phyloP scores from a whole-genome alignment of 495 filamentous ascomycete species.

The Aspergillus asperescens region DNA sequence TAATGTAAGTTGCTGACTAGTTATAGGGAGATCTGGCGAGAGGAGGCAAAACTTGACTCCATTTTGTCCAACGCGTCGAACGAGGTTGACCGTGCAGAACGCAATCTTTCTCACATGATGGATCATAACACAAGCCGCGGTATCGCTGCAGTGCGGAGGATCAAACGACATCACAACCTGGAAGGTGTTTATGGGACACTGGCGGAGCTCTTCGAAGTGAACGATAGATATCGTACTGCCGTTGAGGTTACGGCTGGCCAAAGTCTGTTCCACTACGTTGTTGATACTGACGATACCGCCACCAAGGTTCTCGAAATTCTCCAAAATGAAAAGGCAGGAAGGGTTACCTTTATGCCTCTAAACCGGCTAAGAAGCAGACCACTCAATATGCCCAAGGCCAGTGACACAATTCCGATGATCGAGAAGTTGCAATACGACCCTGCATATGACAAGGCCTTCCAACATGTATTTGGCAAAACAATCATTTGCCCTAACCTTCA shows the following conservation, averaged over 20 bases:
- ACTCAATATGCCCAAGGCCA: constrained; percentile 73
- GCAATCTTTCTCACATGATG: constrained; percentile 76
- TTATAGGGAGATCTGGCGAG: constrained; percentile 67
- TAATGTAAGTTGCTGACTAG: constrained; percentile 9
- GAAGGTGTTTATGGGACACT: constrained; percentile 89
- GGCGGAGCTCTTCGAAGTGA: constrained; percentile 81
- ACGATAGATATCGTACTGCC: constrained; percentile 79
- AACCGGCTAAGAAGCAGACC: constrained; percentile 66
- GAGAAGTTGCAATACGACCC: constrained; percentile 77
- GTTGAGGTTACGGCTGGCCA: constrained; percentile 90
- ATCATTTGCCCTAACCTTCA: constrained; percentile 88
- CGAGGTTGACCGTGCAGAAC: constrained; percentile 72
- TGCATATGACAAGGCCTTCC: constrained; percentile 76
- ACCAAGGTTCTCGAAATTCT: constrained; percentile 74
- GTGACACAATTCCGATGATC: constrained; percentile 81
- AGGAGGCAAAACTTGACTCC: constrained; percentile 79
- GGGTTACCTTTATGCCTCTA: constrained; percentile 92
- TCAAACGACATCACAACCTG: constrained; percentile 71
- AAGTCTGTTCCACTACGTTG: constrained; percentile 93
- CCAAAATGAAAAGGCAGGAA: constrained; percentile 72
- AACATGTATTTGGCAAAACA: constrained; percentile 91
- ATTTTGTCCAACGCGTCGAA: constrained; percentile 65
- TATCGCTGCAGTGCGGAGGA: constrained; percentile 70
- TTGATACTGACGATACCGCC: constrained; percentile 86
- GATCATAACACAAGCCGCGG: constrained; percentile 80